Base-by-base conservation (phyloP, 2,329 filamentous ascomycete species). In the Nothophoma quercina region DNA sequence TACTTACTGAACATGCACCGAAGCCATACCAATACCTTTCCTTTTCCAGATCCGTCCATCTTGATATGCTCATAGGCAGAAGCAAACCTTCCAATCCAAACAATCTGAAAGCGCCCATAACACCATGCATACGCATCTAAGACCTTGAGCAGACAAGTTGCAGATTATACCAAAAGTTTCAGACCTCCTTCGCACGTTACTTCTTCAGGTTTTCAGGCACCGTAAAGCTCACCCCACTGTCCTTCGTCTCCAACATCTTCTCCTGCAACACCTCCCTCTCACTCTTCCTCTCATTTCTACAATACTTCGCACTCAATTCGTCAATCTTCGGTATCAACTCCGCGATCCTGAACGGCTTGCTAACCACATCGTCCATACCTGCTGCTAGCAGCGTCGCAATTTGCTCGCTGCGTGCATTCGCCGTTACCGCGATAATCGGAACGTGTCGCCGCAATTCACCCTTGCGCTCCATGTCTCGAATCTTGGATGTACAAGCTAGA, bases 321-420 rank as follows among this genome's bases (percentile, higher is more conserved):
- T 81, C 78, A 41, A 82, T 81, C 65, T 81, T 81, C 1, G 79
- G 79, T 15, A 81, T 70, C 21, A 82, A 62, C 33, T 81, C 79
- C 3, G 73, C 72, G 25, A 81, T 81, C n/a, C 79, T 68, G 58
- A 82, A 82, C 0, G 79, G 79, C 56, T 82, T 81, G 22, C 70
- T 74, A 3, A 82, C 78, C 3, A 82, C 79, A 59, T 81, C 78
- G 54, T 82, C 79, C 74, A 76, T 76, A 21, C 75, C 75, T 1
- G 68, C 74, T 5, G 59, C 68, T 0, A 75, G 52, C 19, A 76
- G 58, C 5, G 73, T 72, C 3, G 68, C 65, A 36, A 77, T 76
- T 58, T 77, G 75, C 55, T 75, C 75, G 25, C 65, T 68, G 2
- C 75, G 47, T 23, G 75, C 75, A 44, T 77, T 77, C 7, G 75